Evolutionary conservation across 495 filamentous ascomycete genomes (phyloP), one percentile per base, ranked within the genome.

Genomic region (Penicillium flavigenum): DNA sequence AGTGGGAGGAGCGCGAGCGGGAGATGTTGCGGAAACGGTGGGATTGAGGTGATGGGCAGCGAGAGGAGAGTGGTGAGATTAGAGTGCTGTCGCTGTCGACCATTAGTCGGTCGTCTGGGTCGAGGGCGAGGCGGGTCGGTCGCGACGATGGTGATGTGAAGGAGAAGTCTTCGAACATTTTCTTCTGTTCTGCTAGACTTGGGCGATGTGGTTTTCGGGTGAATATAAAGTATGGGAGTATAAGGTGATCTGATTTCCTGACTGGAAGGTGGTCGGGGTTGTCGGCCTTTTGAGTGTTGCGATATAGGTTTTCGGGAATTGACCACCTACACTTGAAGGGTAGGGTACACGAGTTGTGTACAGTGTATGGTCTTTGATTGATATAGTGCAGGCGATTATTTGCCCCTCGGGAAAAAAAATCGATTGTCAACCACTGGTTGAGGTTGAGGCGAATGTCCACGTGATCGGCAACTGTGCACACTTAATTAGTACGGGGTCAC

Each of bases 101-200:
- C 67, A 73, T 72, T 16, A 71, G 60, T 39, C 70, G 69, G 42
- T 77, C 76, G 20, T 78, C 75, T 31, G 63, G 55, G 57, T 77
- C 74, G 27, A 73, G 47, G n/a, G 70, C 60, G 16, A 72, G 57
- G 20, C 70, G 71, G 47, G 66, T 20, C 0, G 74, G 68, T 42
- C 63, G 61, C 39, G 73, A 76, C 5, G 75, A 74, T 3, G 75
- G 68, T 46, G 75, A 74, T 19, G 75, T 68, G 56, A 78, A 78
- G 41, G 76, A 76, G 63, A 78, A 78, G 62, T 78, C 68, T 60
- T 78, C 74, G 63, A 78, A 78, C 76, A 78, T 78, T 59, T 10
- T 65, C n/a, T 61, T 47, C n/a, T 1, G 17, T 17, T 3, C 10
- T 32, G 24, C n/a, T 31, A 10, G 45, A n/a, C 7, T n/a, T n/a